Evolutionary conservation across 2,329 filamentous ascomycete species (phyloP).

Genomic region (Penicillium sp.): DNA sequence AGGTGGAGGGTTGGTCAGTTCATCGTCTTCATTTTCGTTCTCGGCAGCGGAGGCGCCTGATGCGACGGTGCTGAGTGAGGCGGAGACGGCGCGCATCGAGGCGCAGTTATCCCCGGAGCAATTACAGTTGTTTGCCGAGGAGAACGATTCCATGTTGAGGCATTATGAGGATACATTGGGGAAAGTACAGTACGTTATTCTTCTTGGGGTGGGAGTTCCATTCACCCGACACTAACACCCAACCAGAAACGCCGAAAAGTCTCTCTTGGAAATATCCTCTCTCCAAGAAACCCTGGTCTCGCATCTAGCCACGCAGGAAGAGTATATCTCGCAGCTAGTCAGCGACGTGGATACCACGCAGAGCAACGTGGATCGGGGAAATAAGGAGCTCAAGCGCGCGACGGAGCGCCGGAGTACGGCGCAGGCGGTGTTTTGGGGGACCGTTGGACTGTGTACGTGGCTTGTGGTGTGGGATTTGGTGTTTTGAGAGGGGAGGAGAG

Average conservation of each 20-base stretch:
- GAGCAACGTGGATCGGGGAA: conserved; percentile 85
- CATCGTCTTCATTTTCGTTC: not conserved
- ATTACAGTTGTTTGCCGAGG: conserved; percentile 87
- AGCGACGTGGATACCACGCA: conserved; percentile 78
- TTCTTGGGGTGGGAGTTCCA: no score
- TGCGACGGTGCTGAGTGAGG: conserved; percentile 32
- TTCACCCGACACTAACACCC: not conserved
- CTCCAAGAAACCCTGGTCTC: conserved; percentile 85
- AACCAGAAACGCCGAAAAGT: conserved; percentile 79
- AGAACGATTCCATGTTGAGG: conserved; percentile 88
- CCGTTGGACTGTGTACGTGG: conserved; percentile 72
- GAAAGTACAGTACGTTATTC: conserved; percentile 76
- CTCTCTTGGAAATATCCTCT: conserved; percentile 87
- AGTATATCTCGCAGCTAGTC: conserved; percentile 86
- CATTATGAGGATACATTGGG: conserved; percentile 93
- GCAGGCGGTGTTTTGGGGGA: conserved; percentile 78
- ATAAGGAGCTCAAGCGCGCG: conserved; percentile 87
- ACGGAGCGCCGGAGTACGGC: conserved; percentile 71
- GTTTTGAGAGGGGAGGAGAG: conserved; percentile 35
- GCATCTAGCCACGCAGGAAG: conserved; percentile 82
- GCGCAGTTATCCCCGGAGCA: conserved; percentile 77
- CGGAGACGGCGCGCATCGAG: conserved; percentile 47
- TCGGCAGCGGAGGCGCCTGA: conserved; percentile 27
- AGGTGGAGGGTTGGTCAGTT: not conserved
- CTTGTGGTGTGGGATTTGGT: conserved; percentile 78